Evolutionary conservation across 352 stramenopile genomes (phyloP), one percentile per base, ranked within the genome.

Genomic region (Globisporangium perplexum): DNA sequence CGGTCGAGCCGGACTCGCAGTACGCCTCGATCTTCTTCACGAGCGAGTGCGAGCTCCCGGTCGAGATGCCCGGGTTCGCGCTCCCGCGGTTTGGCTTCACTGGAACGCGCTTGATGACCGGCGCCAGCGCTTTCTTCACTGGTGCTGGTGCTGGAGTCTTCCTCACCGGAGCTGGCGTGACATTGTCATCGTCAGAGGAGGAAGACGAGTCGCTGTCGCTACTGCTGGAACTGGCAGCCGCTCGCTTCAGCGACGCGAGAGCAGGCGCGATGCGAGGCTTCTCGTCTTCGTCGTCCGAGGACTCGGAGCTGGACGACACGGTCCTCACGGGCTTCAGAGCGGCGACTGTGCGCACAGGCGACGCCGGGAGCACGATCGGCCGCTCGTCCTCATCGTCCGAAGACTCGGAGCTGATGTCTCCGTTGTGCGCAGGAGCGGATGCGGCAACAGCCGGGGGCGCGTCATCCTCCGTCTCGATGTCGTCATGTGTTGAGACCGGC

Each of bases 21-120:
- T 87, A 94, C 26, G 62, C 69, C 52, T 93, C 79, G 14, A 94
- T 92, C 54, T 86, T 85, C 67, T 88, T 88, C 24, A 94, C 84
- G n/a, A 94, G 60, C 41, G 82, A 85, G 59, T 94, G 84, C 12
- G 72, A 78, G 45, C 72, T 91, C 51, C 69, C 72, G 0, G 62
- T 56, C 11, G 81, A 91, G 51, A 89, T 90, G 28, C 73, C 69
- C 7, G 59, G 57, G 17, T 61, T 58, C 33, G n/a, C 44, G 8
- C 44, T 59, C 1, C 33, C 35, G 41, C 67, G 44, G 35, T 57
- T 69, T 18, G 49, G 47, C 7, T 42, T 53, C n/a, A 50, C 38
- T 0, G 41, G n/a, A 4, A 59, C 47, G 11, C 50, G 50, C 24
- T 53, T 48, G 2, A 24, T 24, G 22, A 55, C 49, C 11, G 48